A percentile compares a stretch with the other conserved stretches of the same genome.
phyloP scores from a whole-genome alignment of 257 asterid genomes.

The Solanum gandarillasii region DNA sequence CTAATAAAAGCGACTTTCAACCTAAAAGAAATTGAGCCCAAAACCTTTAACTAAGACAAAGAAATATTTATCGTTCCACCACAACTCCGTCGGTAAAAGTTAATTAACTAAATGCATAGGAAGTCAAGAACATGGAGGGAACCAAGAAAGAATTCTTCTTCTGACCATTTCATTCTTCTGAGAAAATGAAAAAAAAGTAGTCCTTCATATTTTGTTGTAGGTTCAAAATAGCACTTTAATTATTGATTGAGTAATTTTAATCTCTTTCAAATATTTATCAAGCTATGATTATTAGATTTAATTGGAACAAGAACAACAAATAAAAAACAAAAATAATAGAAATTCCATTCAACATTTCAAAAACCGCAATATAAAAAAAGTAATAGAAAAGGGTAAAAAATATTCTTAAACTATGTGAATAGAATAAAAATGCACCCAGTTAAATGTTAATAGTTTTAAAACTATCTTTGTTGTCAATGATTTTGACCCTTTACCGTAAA shows the following conservation, averaged over 20 bases:
- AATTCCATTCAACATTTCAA: neutral
- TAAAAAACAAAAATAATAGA: neutral
- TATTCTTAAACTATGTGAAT: too few relatives aligned
- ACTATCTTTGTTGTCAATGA: neutral
- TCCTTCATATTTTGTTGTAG: neutral
- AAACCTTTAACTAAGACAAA: too few relatives aligned
- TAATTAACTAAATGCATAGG: neutral
- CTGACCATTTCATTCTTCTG: neutral
- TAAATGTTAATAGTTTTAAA: too few relatives aligned
- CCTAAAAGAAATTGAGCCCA: accelerated
- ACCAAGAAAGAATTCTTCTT: neutral
- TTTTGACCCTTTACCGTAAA: accelerated
- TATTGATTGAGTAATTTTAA: neutral
- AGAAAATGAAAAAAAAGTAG: neutral
- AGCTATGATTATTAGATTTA: neutral
- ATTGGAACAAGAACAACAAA: neutral
- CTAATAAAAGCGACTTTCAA: accelerated
- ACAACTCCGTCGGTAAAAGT: neutral
- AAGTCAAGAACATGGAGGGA: neutral
- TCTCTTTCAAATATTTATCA: neutral
- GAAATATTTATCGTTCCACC: too few relatives aligned
- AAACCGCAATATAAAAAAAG: neutral
- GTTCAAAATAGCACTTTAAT: neutral
- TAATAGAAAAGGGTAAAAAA: neutral
- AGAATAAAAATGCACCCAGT: neutral